Evolutionary conservation across 1,139 yeast genomes (phyloP), one percentile per base, ranked within the genome.

Genomic region (Pichia terricola): DNA sequence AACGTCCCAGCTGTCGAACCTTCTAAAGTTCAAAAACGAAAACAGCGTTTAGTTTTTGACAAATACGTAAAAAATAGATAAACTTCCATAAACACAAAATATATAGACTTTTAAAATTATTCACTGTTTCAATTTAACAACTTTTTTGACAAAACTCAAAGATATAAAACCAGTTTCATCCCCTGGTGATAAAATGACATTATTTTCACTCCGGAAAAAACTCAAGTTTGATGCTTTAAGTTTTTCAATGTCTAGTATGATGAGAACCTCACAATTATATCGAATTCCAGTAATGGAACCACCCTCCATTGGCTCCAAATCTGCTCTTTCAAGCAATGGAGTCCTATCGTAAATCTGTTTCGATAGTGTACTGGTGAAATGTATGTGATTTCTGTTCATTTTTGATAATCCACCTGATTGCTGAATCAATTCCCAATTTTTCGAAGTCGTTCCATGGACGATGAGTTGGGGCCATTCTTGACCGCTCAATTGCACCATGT

Each of bases 311-410:
- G 22, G 2, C 22, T 16, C 22, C 22, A 16, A 16, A 16, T 16
- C 22, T 16, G 22, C 22, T 16, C 22, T 16, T 16, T 16, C 22
- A 16, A 16, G 22, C 22, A 16, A 16, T 16, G 22, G 22, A 16
- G 2, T 16, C 22, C 22, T 16, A 16, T 16, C 2, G 22, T 16
- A 16, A 16, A 16, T 16, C 22, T 16, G 22, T 16, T 16, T 16
- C 22, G 50, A 67, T 55, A 46, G 58, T 45, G 78, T 79, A 2
- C 68, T 53, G 0, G 89, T 79, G 57, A 91, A 70, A 62, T 91
- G 98, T 26, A 91, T 78, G 61, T 91, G 98, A 53, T 82, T 81
- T 53, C 98, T 66, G 32, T 61, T 65, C 96, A 88, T 86, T 44
- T 64, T 67, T 28, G 73, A 71, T 31, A 91, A 65, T 0, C 94